Base-by-base conservation (phyloP, 768 basidiomycete species). In the Ephemerocybe angulata region DNA sequence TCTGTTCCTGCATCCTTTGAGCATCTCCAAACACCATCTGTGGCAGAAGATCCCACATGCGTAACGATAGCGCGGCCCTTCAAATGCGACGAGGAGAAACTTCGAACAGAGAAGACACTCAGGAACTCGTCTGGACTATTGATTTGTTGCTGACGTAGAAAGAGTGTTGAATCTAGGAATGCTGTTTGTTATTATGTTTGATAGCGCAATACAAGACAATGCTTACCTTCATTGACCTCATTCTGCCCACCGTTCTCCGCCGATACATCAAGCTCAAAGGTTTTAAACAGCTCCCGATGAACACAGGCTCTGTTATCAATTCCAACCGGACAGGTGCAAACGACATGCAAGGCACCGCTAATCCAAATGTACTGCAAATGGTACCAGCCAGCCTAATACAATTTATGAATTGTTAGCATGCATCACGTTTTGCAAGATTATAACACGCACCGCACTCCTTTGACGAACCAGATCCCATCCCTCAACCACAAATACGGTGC, bases 401-500 rank as follows among this genome's bases (percentile, higher is more conserved):
- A 29, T n/a, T n/a, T n/a, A n/a, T n/a, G n/a, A 21, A 37, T 13
- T 31, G 27, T 17, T 21, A 13, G 12, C 12, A 2, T 12, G 43
- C 21, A 33, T 35, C 37, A n/a, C 8, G 25, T 11, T 17, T 38
- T 25, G 24, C 15, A 19, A 43, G 2, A 35, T 24, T 11, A 50
- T 19, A 50, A 33, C 31, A 46, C 56, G 46, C 25, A 57, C 56
- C 22, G 51, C 47, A 6, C 31, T n/a, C 43, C 37, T 30, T 13
- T 24, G 7, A 7, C 27, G 28, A 15, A 35, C n/a, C 15, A n/a
- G 8, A 41, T 57, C 56, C 56, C 56, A 57, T 3, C 56, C 56
- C 24, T 52, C 50, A 31, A 47, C 50, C 19, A 46, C 51, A 40
- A 51, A 57, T 2, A 57, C 13, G 22, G 52, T 37, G 11, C 13